These are phyloP conservation scores for Phytophthora megakarya DNA, from an alignment of 352 stramenopile species.

Conservation along the genomic window DNA sequence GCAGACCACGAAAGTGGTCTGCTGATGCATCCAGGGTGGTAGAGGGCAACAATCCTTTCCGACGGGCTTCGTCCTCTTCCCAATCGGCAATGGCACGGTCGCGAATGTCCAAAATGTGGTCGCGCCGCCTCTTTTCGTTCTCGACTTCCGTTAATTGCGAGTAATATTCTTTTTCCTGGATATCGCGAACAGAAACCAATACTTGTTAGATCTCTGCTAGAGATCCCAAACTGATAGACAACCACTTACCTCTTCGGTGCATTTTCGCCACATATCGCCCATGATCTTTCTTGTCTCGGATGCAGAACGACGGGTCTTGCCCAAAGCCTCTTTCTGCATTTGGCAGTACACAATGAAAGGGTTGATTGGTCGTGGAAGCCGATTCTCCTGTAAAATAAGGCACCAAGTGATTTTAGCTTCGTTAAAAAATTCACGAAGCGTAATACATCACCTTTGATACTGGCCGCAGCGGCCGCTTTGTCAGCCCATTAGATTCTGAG, in stretches of 20 bases:
- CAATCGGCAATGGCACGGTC: constrained; percentile 75
- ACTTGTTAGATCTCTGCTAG: neutral
- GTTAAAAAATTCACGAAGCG: neutral
- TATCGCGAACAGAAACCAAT: neutral
- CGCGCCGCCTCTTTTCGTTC: constrained; percentile 79
- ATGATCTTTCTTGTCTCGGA: constrained; percentile 81
- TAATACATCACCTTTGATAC: constrained; percentile 31
- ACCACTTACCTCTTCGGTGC: constrained; percentile 60
- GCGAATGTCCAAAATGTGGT: constrained; percentile 70
- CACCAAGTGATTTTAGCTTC: constrained; percentile 1
- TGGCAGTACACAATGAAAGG: constrained; percentile 87
- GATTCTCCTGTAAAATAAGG: constrained; percentile 54
- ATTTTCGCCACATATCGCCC: constrained; percentile 84
- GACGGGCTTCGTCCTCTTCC: constrained; percentile 78
- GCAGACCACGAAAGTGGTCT: constrained; percentile 66
- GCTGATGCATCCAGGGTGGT: constrained; percentile 57
- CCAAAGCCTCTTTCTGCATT: constrained; percentile 70
- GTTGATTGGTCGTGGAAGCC: constrained; percentile 71
- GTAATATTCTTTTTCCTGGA: constrained; percentile 79
- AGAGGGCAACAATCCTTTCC: constrained; percentile 61
- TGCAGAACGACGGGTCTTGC: constrained; percentile 60
- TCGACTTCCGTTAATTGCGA: constrained; percentile 73
- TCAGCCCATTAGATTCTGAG: constrained; percentile 34
- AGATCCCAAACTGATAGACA: neutral
- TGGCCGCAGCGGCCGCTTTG: constrained; percentile 33